Percentiles rank a stretch among this genome's conserved stretches.
These are phyloP conservation scores for Diaporthe citriasiana DNA, from an alignment of 2,329 filamentous ascomycete species.

Conservation along the genomic window DNA sequence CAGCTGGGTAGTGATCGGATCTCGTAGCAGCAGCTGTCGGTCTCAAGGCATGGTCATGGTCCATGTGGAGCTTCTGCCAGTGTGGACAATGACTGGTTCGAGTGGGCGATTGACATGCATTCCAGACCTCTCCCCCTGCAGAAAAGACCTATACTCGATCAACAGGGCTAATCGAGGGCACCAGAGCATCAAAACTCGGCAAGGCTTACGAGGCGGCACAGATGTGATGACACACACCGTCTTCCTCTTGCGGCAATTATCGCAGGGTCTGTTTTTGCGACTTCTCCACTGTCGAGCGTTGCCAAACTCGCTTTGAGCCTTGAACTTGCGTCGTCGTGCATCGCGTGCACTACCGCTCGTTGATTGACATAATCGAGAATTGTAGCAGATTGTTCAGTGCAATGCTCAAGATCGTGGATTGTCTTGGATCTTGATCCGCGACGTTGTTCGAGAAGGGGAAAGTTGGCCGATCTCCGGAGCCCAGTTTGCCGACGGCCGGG, in stretches of 20 bases:
- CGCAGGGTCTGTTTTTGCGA: slow-evolving; percentile 62
- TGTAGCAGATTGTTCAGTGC: background rate
- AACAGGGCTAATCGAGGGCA: background rate
- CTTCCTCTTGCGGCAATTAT: slow-evolving; percentile 60
- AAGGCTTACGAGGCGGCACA: slow-evolving; percentile 59
- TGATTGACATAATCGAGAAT: background rate
- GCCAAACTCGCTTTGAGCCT: slow-evolving; percentile 59
- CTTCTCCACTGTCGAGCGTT: slow-evolving; percentile 57
- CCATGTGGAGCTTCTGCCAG: background rate
- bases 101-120: background rate
- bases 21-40: background rate
- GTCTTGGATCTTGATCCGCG: background rate
- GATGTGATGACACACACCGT: slow-evolving; percentile 60
- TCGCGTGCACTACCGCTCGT: background rate
- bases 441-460: background rate
- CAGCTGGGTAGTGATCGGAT: background rate
- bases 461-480: background rate
- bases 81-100: background rate
- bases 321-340: slow-evolving; percentile 53
- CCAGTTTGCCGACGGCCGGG: slow-evolving; percentile 2
- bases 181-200: background rate
- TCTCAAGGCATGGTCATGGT: background rate
- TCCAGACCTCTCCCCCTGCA: background rate
- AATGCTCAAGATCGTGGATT: background rate
- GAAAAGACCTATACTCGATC: background rate